A percentile compares a stretch with the other conserved stretches of the same genome.
phyloP scores from a whole-genome alignment of 75 land plant species.

The Ceratopteris richardii region DNA sequence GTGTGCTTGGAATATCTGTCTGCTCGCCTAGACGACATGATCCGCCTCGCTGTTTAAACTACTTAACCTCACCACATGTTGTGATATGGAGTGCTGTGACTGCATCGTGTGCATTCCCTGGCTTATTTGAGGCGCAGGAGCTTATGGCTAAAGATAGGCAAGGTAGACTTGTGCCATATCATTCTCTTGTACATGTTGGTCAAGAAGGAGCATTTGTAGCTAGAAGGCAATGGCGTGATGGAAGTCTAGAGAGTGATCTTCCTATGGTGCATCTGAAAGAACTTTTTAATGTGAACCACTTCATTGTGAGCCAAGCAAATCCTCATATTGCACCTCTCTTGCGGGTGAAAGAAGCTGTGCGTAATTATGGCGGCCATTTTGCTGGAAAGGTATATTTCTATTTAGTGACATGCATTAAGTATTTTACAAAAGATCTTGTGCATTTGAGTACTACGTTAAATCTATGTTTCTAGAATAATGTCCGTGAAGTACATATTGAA shows the following conservation, averaged over 20 bases:
- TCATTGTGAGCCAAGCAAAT: conserved; percentile 40
- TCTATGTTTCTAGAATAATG: too few species aligned
- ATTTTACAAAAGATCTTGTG: too few species aligned
- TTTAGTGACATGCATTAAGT: too few species aligned
- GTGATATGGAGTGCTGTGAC: conserved; percentile 42
- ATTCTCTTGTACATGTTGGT: conserved; percentile 3
- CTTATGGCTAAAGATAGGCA: conserved; percentile 31
- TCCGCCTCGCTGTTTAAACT: conserved; percentile 25
- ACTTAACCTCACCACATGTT: conserved; percentile 31
- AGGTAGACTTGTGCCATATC: conserved; percentile 22
- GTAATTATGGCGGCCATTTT: conserved; percentile 24
- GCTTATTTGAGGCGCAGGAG: conserved; percentile 28
- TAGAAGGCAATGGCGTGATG: conserved; percentile 29
- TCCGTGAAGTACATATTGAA: too few species aligned
- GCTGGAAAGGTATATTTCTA: conserved; percentile 25
- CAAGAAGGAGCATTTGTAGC: conserved; percentile 5
- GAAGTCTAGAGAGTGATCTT: conserved; percentile 31
- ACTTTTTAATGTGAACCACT: conserved; percentile 44
- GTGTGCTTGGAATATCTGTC: conserved; percentile 27
- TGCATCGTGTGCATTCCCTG: conserved; percentile 35
- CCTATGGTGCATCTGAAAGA: conserved; percentile 36
- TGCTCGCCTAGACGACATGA: conserved; percentile 24
- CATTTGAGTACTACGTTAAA: too few species aligned
- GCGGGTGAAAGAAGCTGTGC: conserved; percentile 25
- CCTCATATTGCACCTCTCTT: conserved; percentile 31